These are phyloP conservation scores for Pleurotus salmoneostramineus DNA, from an alignment of 768 basidiomycete species.

Conservation along the genomic window DNA sequence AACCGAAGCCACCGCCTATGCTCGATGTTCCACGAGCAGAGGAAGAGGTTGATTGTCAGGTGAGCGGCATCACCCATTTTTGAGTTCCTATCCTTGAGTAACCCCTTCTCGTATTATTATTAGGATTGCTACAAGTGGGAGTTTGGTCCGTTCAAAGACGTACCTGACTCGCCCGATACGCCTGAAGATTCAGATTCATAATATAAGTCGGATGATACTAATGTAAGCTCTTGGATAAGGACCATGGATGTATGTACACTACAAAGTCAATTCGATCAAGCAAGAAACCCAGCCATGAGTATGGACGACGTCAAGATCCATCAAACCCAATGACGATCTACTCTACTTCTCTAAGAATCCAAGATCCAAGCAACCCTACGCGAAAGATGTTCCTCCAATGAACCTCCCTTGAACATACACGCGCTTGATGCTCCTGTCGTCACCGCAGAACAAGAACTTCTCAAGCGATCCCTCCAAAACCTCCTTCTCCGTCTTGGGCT, in stretches of 20 bases:
- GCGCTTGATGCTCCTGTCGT: constrained; percentile 75
- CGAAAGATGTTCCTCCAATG: constrained; percentile 63
- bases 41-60: constrained; percentile 64
- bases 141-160: constrained; percentile 44
- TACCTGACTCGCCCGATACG: too few species aligned
- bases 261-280: too few species aligned
- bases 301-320: too few species aligned
- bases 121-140: constrained; percentile 83
- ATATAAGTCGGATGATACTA: too few species aligned
- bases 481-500: constrained; percentile 23
- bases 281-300: too few species aligned
- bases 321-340: too few species aligned
- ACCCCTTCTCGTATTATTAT: background rate
- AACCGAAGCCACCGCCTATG: too few species aligned
- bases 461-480: constrained; percentile 64
- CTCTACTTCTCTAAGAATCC: too few species aligned
- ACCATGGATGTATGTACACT: too few species aligned
- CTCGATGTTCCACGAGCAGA: constrained; percentile 54
- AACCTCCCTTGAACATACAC: constrained; percentile 83
- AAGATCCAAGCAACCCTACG: too few species aligned
- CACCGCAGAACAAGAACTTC: constrained; percentile 82
- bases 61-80: constrained; percentile 19
- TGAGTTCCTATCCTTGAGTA: background rate
- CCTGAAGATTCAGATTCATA: background rate
- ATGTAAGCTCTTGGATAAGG: too few species aligned